Conservation (phyloP, 2,329 filamentous ascomycete genomes). For the Diplocarpon mali region DNA sequence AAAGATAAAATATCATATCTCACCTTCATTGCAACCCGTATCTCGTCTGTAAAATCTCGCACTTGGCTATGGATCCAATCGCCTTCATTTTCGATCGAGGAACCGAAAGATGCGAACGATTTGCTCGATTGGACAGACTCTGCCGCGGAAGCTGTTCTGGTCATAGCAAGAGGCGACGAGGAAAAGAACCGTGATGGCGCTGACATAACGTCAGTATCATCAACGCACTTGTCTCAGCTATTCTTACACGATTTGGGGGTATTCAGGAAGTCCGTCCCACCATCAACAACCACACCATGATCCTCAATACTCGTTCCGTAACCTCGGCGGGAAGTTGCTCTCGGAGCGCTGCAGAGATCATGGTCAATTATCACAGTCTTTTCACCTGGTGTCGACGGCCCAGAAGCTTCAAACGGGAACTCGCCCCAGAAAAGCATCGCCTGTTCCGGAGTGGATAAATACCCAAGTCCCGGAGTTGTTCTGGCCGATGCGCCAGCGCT, state of each 20-base stretch:
- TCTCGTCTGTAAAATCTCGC: conserved; percentile 3
- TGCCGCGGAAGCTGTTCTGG: background rate
- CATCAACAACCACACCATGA: background rate
- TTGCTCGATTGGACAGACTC: background rate
- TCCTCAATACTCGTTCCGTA: background rate
- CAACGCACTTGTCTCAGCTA: background rate
- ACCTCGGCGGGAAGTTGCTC: too few species aligned
- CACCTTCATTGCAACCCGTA: conserved; percentile 5
- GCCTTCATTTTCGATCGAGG: conserved; percentile 3
- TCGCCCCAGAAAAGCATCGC: too few species aligned
- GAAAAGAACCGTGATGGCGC: background rate
- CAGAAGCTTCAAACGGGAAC: too few species aligned
- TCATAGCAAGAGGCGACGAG: background rate
- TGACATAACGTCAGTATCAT: background rate
- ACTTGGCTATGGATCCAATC: conserved; percentile 5
- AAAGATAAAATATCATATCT: background rate
- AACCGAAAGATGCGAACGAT: background rate
- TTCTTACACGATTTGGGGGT: background rate
- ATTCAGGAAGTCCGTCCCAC: background rate
- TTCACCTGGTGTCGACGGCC: background rate
- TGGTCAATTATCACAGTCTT: background rate
- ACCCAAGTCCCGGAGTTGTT: too few species aligned
- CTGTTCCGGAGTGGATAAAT: too few species aligned
- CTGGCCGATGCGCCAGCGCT: too few species aligned
- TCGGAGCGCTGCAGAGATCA: too few species aligned